These are phyloP conservation scores for Austroboletus rostrupii DNA, from an alignment of 1,284 basidiomycete species.

Conservation along the genomic window DNA sequence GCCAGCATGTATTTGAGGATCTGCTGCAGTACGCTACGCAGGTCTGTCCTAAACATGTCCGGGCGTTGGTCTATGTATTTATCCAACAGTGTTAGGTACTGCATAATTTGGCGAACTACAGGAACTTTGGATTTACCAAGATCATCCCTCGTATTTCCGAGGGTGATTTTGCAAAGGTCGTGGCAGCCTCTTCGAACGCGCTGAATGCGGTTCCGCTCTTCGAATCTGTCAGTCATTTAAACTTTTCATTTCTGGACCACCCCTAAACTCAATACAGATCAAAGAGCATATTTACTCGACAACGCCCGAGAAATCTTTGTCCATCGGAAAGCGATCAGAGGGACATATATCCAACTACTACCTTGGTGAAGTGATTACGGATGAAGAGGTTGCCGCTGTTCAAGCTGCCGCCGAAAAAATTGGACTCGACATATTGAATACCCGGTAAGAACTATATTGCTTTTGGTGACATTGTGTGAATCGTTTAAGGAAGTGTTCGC, in stretches of 20 bases:
- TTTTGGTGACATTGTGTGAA: not conserved
- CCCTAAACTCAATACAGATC: slow-evolving; percentile 40
- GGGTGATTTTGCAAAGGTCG: slow-evolving; percentile 59
- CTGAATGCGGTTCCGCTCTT: slow-evolving; percentile 56
- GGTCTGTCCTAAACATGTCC: slow-evolving; percentile 36
- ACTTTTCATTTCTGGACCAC: not conserved
- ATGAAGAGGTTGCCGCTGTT: slow-evolving; percentile 71
- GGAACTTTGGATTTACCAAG: slow-evolving; percentile 80
- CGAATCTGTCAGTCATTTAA: slow-evolving; percentile 46
- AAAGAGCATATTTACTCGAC: slow-evolving; percentile 69
- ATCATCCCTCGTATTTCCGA: slow-evolving; percentile 67
- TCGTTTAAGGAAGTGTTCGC: slow-evolving; percentile 45
- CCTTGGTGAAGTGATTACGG: slow-evolving; percentile 62
- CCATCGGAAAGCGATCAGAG: slow-evolving; percentile 72
- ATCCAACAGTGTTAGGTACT: slow-evolving; percentile 47
- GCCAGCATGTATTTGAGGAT: slow-evolving; percentile 60
- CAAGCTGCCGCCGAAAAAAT: slow-evolving; percentile 72
- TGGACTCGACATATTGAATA: slow-evolving; percentile 72
- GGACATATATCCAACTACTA: slow-evolving; percentile 85
- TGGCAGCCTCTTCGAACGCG: slow-evolving; percentile 57
- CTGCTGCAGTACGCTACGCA: slow-evolving; percentile 70
- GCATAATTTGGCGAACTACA: slow-evolving; percentile 77
- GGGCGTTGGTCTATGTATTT: not conserved
- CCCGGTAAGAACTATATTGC: slow-evolving; percentile 48
- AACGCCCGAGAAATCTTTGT: slow-evolving; percentile 59